These are phyloP conservation scores for Mucor piriformis DNA, from an alignment of 371 early-diverging fungal genomes.

Conservation along the genomic window DNA sequence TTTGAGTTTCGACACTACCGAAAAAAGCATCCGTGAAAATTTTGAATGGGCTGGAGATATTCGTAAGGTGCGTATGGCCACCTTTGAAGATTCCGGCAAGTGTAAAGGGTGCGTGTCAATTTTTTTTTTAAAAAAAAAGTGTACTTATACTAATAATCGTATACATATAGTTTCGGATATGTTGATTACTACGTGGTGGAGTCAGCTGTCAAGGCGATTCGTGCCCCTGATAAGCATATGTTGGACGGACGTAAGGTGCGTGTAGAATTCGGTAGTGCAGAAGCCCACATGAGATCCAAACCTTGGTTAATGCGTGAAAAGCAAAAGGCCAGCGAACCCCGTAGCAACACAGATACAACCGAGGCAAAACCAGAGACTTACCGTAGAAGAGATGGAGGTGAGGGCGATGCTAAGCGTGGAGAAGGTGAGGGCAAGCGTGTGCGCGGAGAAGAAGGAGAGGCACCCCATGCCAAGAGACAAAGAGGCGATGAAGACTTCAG, in stretches of 20 bases:
- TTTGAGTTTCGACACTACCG: conserved; percentile 70
- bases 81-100: conserved; percentile 76
- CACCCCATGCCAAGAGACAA: conserved; percentile 19
- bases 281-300: conserved; percentile 58
- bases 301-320: conserved; percentile 56
- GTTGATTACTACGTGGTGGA: conserved; percentile 68
- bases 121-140: not conserved
- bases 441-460: not conserved
- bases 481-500: conserved; percentile 29
- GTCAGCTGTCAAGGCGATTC: conserved; percentile 66
- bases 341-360: conserved; percentile 24
- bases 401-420: not conserved
- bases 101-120: conserved; percentile 67
- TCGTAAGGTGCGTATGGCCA: conserved; percentile 68
- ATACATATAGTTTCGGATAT: conserved; percentile 50
- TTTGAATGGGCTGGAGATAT: conserved; percentile 71
- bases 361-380: not conserved
- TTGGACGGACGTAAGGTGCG: conserved; percentile 47
- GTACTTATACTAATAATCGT: not conserved
- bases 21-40: conserved; percentile 59
- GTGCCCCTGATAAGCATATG: conserved; percentile 50
- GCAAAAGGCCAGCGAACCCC: conserved; percentile 34
- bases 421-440: not conserved
- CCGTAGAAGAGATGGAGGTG: not conserved
- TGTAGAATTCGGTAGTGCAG: conserved; percentile 59